A percentile compares a stretch with the other conserved stretches of the same genome.
These are phyloP conservation scores for Recurvomyces mirabilis DNA, from an alignment of 495 filamentous ascomycete genomes.

Conservation along the genomic window DNA sequence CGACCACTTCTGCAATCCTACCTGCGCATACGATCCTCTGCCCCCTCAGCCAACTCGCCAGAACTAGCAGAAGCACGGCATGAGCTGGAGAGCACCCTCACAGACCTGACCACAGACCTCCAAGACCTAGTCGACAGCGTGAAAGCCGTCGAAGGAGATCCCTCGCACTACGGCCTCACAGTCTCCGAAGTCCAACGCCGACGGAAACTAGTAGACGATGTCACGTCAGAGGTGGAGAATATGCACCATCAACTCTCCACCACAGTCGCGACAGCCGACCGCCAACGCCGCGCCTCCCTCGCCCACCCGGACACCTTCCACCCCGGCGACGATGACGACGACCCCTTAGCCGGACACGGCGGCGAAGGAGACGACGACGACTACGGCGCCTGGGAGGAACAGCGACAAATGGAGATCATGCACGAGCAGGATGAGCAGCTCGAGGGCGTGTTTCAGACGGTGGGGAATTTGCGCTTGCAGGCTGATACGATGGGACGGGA, in stretches of 20 bases:
- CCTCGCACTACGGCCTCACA: slow-evolving; percentile 78
- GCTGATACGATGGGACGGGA: slow-evolving; percentile 92
- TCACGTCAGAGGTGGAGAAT: slow-evolving; percentile 74
- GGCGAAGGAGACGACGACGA: slow-evolving; percentile 42
- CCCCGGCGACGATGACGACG: slow-evolving; percentile 35
- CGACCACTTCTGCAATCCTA: slow-evolving; percentile 87
- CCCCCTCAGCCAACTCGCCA: slow-evolving; percentile 57
- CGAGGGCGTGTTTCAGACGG: slow-evolving; percentile 84
- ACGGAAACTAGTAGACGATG: slow-evolving; percentile 73
- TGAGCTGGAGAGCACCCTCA: slow-evolving; percentile 69
- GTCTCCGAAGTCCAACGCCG: slow-evolving; percentile 71
- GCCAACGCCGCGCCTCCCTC: slow-evolving; percentile 29
- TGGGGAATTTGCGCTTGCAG: slow-evolving; percentile 78
- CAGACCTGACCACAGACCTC: slow-evolving; percentile 72
- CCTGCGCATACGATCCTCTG: slow-evolving; percentile 84
- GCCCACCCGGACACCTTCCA: slow-evolving; percentile 66
- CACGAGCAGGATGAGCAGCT: slow-evolving; percentile 88
- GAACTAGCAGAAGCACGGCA: slow-evolving; percentile 73
- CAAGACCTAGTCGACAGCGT: slow-evolving; percentile 82
- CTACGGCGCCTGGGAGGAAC: slow-evolving; percentile 80
- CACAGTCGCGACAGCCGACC: slow-evolving; percentile 34
- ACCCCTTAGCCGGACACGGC: slow-evolving; percentile 27
- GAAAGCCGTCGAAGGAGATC: slow-evolving; percentile 76
- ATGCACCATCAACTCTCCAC: slow-evolving; percentile 74
- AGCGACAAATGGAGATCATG: slow-evolving; percentile 84